Evolutionary conservation across 2,329 filamentous ascomycete genomes (phyloP), one percentile per base, ranked within the genome.

Genomic region (Diaporthe velutina): DNA sequence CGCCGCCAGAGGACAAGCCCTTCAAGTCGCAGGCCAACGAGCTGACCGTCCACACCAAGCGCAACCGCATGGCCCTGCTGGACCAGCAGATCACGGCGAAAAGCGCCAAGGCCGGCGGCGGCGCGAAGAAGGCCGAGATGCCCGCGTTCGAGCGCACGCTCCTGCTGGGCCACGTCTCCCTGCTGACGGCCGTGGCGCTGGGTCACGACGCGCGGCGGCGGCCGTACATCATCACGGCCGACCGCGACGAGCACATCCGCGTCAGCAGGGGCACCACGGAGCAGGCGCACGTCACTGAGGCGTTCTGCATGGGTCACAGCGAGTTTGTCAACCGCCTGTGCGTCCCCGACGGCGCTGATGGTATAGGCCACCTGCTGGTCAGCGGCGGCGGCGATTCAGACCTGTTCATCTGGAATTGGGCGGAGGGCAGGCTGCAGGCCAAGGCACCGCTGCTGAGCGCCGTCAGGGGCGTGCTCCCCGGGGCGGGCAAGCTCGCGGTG

Each of bases 151-250:
- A 95, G 79, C 91, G 95, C 78, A 90, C 92, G 50, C 87, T 98
- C 0, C 87, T 98, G 10, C 90, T 99, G 0, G 97, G 97, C 17
- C 97, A 99, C 84, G 97, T 99, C 19, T 98, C 96, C 0, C 94
- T 98, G 91, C 90, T 99, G 67, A 98, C 96, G 1, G 93, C 95
- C 80, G 82, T 98, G 70, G 83, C 87, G 3, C 86, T 91, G 55
- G 88, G 87, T 8, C 84, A n/a, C 80, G 87, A 80, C 81, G 87
- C 77, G 76, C 85, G 78, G 75, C 82, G 78, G 33, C 83, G 82
- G 22, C 77, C 77, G 38, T 90, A 90, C 78, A 89, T 91, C 80
- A 77, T 92, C 78, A 90, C 90, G 0, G 86, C 85, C 8, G 88
- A 91, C 77, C 86, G 90, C 17, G 89, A 91, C 80, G 87, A 91